These are phyloP conservation scores for Elongisporangium prolatum DNA, from an alignment of 352 stramenopile genomes.

Conservation along the genomic window DNA sequence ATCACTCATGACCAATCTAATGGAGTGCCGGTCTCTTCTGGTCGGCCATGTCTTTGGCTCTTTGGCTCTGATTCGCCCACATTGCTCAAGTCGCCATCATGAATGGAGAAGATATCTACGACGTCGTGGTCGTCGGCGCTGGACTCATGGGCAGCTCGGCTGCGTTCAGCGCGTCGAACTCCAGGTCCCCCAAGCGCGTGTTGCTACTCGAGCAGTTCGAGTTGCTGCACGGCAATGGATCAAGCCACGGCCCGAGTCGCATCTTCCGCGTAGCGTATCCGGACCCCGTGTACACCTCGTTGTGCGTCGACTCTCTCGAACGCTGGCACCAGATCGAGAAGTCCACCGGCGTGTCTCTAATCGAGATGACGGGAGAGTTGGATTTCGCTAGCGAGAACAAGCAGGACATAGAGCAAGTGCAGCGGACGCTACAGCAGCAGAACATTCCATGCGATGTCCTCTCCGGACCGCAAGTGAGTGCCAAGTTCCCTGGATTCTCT, in stretches of 20 bases:
- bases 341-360: conserved; percentile 25
- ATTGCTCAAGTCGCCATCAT: background rate
- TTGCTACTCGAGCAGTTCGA: conserved; percentile 74
- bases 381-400: conserved; percentile 34
- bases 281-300: conserved; percentile 59
- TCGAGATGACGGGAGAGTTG: conserved; percentile 60
- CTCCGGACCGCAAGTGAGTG: conserved; percentile 32
- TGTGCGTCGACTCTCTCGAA: conserved; percentile 55
- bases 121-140: conserved; percentile 53
- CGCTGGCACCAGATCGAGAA: conserved; percentile 54
- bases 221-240: conserved; percentile 56
- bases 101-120: conserved; percentile 10
- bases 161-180: conserved; percentile 43
- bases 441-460: conserved; percentile 41
- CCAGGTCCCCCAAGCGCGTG: conserved; percentile 27
- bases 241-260: conserved; percentile 68
- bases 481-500: conserved; percentile 46
- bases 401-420: conserved; percentile 20
- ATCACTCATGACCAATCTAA: too few species aligned
- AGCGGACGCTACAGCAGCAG: conserved; percentile 24
- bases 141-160: conserved; percentile 66
- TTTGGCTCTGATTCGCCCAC: background rate
- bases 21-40: background rate
- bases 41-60: background rate
- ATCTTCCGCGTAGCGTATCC: conserved; percentile 85